Evolutionary conservation across 257 asterid genomes (phyloP), one percentile per base, ranked within the genome.

Genomic region (Osmanthus fragrans): DNA sequence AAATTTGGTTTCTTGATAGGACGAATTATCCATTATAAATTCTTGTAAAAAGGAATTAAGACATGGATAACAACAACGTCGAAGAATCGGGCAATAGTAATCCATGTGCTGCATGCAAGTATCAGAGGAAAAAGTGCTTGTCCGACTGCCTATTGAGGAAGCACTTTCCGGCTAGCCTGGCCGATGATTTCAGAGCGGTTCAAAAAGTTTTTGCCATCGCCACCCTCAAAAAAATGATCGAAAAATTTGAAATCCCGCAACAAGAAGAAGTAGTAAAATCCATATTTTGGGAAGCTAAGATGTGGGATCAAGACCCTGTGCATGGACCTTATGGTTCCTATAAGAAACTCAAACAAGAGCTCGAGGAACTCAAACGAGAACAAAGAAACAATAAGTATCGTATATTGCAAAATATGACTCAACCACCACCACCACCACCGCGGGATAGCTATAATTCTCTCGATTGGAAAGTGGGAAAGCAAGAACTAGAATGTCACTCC

Each of bases 41-140:
- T 47, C 21, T 47, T 7, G n/a, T 3, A 47, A 47, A 13, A 47
- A 47, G 58, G 21, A 13, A 47, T 47, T 16, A 16, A 47, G n/a
- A 12, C 58, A 47, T 40, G 49, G 40, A 58, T 16, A 19, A 56
- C 36, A 19, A 56, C 36, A 34, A 13, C 33, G 4, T 49, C 0
- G 75, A n/a, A 4, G 73, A 3, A 16, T 45, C 29, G 2, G 71
- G 78, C 29, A 82, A 82, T 72, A 76, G 73, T 2, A 81, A 84
- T 4, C 78, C 89, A 56, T 86, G 89, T 32, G 78, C 89, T 5
- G 80, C 89, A 32, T 86, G 89, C 78, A 83, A 83, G 74, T 78
- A 86, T 39, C 82, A 86, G 16, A 74, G 89, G 32, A 86, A 83
- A 74, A 74, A 73, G 64, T 86, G 89, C 66, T 36, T 0, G 13